Evolutionary conservation across 2,329 filamentous ascomycete genomes (phyloP).

Genomic region (Gnomoniopsis smithogilvyi): DNA sequence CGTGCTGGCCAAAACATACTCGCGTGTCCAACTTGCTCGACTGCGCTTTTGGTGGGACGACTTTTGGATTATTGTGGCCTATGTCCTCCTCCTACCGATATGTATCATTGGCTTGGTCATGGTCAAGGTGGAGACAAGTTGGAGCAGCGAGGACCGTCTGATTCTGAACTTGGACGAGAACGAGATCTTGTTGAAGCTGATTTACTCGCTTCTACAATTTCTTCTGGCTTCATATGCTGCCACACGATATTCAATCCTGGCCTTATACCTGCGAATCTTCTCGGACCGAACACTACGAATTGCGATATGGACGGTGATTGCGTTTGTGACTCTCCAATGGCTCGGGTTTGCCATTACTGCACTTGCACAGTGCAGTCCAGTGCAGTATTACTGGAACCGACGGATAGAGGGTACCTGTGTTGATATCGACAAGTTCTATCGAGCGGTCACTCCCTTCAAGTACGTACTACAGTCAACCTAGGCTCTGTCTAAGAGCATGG

Average conservation of each 20-base stretch:
- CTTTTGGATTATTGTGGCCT: conserved; percentile 15
- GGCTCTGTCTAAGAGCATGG: neutral
- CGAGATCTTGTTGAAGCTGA: conserved; percentile 10
- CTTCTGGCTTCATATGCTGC: conserved; percentile 12
- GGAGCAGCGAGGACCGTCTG: conserved; percentile 12
- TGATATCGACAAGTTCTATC: conserved; percentile 12
- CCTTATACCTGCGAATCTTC: conserved; percentile 17
- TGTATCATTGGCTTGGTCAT: conserved; percentile 11
- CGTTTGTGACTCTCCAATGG: conserved; percentile 13
- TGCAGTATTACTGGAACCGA: conserved; percentile 11
- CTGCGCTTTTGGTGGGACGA: conserved; percentile 17
- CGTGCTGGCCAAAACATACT: conserved; percentile 15
- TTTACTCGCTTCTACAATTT: conserved; percentile 8
- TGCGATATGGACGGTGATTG: conserved; percentile 6
- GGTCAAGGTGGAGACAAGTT: conserved; percentile 6
- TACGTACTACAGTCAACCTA: neutral
- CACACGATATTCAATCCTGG: conserved; percentile 15
- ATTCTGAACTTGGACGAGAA: conserved; percentile 10
- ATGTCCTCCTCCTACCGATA: conserved; percentile 11
- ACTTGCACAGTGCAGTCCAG: conserved; percentile 4
- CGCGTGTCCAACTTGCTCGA: conserved; percentile 7
- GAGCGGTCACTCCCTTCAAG: conserved; percentile 15
- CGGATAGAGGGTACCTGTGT: conserved; percentile 5
- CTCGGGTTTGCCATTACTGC: neutral
- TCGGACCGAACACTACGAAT: neutral